Evolutionary conservation across 1,284 basidiomycete genomes (phyloP), one percentile per base, ranked within the genome.

Genomic region (Agroathelia rolfsii): DNA sequence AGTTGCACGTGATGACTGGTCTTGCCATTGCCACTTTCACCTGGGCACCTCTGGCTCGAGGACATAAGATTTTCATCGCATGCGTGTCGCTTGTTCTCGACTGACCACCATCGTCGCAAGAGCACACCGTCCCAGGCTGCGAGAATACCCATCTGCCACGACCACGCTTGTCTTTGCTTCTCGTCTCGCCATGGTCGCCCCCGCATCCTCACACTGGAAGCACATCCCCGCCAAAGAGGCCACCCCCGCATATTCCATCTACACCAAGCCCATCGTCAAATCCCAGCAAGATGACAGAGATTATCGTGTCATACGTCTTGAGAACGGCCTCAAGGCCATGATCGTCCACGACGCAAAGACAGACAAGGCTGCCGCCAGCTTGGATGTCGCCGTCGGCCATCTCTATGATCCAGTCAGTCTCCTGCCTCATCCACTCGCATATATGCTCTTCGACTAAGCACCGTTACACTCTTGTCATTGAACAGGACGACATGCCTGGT

Each of bases 321-420:
- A 79, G 6, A 98, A 98, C 52, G 89, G 86, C 2, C 64, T 99
- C 11, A 79, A 92, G 44, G 89, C 79, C 1, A 76, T 87, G 41
- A 59, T 98, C 11, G 72, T 97, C 13, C 84, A 86, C 40, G 95
- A 99, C 53, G 61, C 72, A 0, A 78, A 79, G 46, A 80, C 90
- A 5, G 95, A 99, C 62, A 96, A 95, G 63, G 85, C 90, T 4
- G 88, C 90, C 1, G 95, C 94, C 1, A 90, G 88, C 47, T 69
- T 98, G 56, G 89, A 95, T 59, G 90, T 98, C 28, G 84, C 85
- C 12, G 92, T 97, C 1, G 95, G 95, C 2, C 94, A 98, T 58
- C 61, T 98, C 38, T 78, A 73, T 26, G 95, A 99, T 55, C 95
- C 94, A 5, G 88, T 86, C 49, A 59, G 84, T 68, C 11, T 19